Evolutionary conservation across 1,284 basidiomycete species (phyloP).

Genomic region (Sphaerobolus stellatus): DNA sequence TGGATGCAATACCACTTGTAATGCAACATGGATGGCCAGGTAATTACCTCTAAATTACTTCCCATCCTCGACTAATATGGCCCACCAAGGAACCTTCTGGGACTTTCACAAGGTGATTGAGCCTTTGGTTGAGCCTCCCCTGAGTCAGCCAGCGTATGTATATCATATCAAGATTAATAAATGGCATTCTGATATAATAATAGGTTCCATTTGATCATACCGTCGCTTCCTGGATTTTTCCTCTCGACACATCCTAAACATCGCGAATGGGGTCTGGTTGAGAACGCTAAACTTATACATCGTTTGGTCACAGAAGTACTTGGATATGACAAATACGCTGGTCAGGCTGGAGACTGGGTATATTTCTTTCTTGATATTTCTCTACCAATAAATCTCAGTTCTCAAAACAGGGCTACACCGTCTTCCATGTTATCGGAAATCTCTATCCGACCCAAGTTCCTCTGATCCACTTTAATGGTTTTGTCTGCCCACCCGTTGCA

Average conservation of each 20-base stretch:
- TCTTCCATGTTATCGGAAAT: conserved; percentile 18
- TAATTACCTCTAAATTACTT: not conserved
- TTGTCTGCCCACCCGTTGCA: conserved; percentile 13
- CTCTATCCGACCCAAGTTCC: conserved; percentile 16
- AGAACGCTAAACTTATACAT: conserved; percentile 21
- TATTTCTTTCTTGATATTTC: not conserved
- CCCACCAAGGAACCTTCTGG: conserved; percentile 21
- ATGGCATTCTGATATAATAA: no score
- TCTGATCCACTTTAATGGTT: conserved; percentile 23
- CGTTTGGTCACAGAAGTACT: conserved; percentile 24
- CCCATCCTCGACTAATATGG: not conserved
- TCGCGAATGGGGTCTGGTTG: conserved; percentile 17
- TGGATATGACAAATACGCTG: conserved; percentile 23
- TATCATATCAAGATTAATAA: no score
- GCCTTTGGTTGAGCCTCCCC: conserved; percentile 18
- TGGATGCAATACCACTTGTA: conserved; percentile 22
- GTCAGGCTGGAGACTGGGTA: conserved; percentile 27
- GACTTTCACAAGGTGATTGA: conserved; percentile 28
- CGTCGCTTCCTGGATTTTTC: conserved; percentile 25
- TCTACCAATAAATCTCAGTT: no score
- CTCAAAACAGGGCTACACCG: conserved; percentile 17
- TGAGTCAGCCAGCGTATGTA: conserved; percentile 22
- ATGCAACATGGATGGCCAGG: conserved; percentile 26
- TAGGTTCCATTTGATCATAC: conserved; percentile 25
- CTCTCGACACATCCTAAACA: conserved; percentile 21